Evolutionary conservation across 1,284 basidiomycete genomes (phyloP).

Genomic region (Ganoderma multipileum): DNA sequence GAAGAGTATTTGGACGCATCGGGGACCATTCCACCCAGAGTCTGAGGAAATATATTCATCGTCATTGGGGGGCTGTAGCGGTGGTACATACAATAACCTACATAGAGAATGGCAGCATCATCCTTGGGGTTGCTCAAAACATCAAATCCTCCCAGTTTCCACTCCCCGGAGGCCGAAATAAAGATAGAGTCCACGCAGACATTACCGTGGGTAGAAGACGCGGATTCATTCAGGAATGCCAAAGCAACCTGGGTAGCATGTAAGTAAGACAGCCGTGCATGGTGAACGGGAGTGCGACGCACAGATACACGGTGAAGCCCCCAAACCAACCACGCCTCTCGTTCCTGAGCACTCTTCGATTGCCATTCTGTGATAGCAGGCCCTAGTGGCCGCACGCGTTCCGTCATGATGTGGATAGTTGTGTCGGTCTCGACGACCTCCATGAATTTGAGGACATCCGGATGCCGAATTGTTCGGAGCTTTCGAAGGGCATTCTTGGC

Average conservation of each 20-base stretch:
- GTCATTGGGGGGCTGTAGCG: slow-evolving; percentile 28
- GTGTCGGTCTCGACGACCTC: slow-evolving; percentile 91
- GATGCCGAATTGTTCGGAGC: slow-evolving; percentile 91
- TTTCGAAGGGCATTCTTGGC: slow-evolving; percentile 94
- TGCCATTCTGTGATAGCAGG: slow-evolving; percentile 71
- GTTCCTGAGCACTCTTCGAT: slow-evolving; percentile 64
- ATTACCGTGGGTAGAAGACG: slow-evolving; percentile 89
- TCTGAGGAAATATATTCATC: slow-evolving; percentile 53
- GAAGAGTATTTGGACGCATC: slow-evolving; percentile 65
- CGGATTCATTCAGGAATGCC: slow-evolving; percentile 90
- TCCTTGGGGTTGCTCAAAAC: slow-evolving; percentile 85
- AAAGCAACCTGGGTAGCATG: slow-evolving; percentile 75
- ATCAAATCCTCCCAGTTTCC: slow-evolving; percentile 96
- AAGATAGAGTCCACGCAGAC: slow-evolving; percentile 85
- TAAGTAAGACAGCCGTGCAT: not conserved
- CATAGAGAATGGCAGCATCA: slow-evolving; percentile 79
- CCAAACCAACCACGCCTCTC: slow-evolving; percentile 93
- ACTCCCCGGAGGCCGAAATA: slow-evolving; percentile 92
- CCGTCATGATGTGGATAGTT: slow-evolving; percentile 92
- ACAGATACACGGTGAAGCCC: slow-evolving; percentile 92
- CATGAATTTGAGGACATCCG: slow-evolving; percentile 95
- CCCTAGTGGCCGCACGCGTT: slow-evolving; percentile 84
- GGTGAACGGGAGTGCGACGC: slow-evolving; percentile 42
- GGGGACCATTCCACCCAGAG: slow-evolving; percentile 72
- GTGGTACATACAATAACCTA: slow-evolving; percentile 53